Evolutionary conservation across 768 basidiomycete genomes (phyloP).

Genomic region (Suillus weaverae): DNA sequence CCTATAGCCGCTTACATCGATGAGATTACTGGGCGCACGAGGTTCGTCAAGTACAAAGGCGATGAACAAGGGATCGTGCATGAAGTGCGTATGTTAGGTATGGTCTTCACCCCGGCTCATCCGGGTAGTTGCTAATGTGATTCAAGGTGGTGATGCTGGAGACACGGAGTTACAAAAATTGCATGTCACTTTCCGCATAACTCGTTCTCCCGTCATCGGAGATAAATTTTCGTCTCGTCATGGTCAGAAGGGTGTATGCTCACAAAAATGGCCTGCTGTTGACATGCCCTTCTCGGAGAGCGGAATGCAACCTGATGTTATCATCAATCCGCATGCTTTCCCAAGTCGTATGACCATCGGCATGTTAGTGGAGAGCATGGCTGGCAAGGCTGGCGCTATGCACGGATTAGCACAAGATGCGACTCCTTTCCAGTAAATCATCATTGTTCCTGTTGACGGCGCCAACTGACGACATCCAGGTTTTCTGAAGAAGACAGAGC

Average conservation of each 20-base stretch:
- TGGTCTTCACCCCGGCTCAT: slow-evolving; percentile 17
- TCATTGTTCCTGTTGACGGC: slow-evolving; percentile 7
- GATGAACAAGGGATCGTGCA: slow-evolving; percentile 91
- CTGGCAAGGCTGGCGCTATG: slow-evolving; percentile 98
- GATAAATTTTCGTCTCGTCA: slow-evolving; percentile 99
- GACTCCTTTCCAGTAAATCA: slow-evolving; percentile 90
- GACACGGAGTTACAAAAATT: slow-evolving; percentile 90
- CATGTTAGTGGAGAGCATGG: slow-evolving; percentile 99
- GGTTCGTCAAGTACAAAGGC: slow-evolving; percentile 93
- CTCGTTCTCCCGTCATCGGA: slow-evolving; percentile 94
- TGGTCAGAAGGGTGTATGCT: slow-evolving; percentile 99
- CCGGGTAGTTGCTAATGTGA: background rate
- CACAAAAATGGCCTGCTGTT: slow-evolving; percentile 96
- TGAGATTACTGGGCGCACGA: slow-evolving; percentile 79
- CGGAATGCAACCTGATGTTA: slow-evolving; percentile 98
- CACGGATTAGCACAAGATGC: slow-evolving; percentile 98
- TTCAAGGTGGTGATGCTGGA: slow-evolving; percentile 79
- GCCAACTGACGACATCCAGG: slow-evolving; percentile 40
- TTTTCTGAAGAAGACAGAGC: slow-evolving; percentile 98
- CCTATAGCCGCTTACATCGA: slow-evolving; percentile 86
- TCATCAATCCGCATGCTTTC: slow-evolving; percentile 99
- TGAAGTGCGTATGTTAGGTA: slow-evolving; percentile 87
- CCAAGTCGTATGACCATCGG: slow-evolving; percentile 99
- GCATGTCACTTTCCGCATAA: slow-evolving; percentile 89
- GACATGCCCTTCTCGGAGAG: slow-evolving; percentile 99